A percentile compares a stretch with the other conserved stretches of the same genome.
These are phyloP conservation scores for Lasiosphaeriaceae sp. DNA, from an alignment of 495 filamentous ascomycete genomes.

Conservation along the genomic window DNA sequence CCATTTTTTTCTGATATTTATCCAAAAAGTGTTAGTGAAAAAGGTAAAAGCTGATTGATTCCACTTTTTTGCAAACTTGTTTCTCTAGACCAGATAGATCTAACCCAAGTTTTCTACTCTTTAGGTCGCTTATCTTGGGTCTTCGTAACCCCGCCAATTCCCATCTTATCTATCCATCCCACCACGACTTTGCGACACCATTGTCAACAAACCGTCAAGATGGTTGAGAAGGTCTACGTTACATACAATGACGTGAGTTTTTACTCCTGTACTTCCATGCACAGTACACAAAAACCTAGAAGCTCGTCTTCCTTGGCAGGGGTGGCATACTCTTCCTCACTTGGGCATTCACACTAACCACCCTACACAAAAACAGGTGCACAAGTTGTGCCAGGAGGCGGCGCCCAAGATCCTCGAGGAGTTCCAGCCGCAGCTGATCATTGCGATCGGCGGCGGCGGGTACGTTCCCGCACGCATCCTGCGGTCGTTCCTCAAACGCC, in stretches of 20 bases:
- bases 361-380: conserved; percentile 59
- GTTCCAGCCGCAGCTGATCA: conserved; percentile 91
- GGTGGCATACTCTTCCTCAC: too few species aligned
- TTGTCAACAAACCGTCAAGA: conserved; percentile 35
- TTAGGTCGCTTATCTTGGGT: too few species aligned
- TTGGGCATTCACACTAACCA: neutral
- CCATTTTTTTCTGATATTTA: too few species aligned
- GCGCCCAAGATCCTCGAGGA: conserved; percentile 76
- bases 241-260: conserved; percentile 85
- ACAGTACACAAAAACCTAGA: too few species aligned
- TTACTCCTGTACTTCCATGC: neutral
- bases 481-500: conserved; percentile 91
- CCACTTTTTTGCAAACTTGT: too few species aligned
- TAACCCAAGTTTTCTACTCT: too few species aligned
- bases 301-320: too few species aligned
- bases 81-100: too few species aligned
- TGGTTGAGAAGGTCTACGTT: conserved; percentile 87
- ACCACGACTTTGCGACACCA: conserved; percentile 5
- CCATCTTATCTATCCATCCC: neutral
- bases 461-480: conserved; percentile 97
- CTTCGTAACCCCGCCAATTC: neutral
- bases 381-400: conserved; percentile 89
- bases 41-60: too few species aligned
- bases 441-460: conserved; percentile 96
- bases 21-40: too few species aligned